A percentile compares a stretch with the other conserved stretches of the same genome.
These are phyloP conservation scores for Rhodotorula sp. DNA, from an alignment of 1,284 basidiomycete species.

Conservation along the genomic window DNA sequence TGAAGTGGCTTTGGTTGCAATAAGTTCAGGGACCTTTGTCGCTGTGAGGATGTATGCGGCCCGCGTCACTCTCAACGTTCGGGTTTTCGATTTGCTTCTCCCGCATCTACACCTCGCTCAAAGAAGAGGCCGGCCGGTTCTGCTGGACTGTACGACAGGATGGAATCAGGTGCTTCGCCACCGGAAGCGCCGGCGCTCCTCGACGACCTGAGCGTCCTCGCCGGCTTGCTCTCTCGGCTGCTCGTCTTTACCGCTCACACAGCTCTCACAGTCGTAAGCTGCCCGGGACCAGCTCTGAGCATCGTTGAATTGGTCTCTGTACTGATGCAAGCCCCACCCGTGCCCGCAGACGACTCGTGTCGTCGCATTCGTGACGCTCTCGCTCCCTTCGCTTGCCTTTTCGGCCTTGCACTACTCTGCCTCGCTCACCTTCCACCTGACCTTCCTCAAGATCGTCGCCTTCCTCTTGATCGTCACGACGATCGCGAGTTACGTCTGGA, in stretches of 20 bases:
- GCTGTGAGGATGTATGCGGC: background rate
- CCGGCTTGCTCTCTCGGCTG: background rate
- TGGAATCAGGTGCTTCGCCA: background rate
- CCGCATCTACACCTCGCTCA: too few species aligned
- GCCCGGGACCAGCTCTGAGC: background rate
- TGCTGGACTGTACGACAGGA: background rate
- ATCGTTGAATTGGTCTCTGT: background rate
- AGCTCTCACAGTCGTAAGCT: background rate
- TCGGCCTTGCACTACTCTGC: slow-evolving; percentile 19
- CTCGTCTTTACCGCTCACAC: background rate
- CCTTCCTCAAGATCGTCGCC: slow-evolving; percentile 30
- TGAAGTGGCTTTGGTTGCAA: too few species aligned
- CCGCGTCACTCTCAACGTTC: background rate
- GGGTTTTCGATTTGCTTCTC: background rate
- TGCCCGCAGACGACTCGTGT: background rate
- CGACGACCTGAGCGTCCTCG: slow-evolving; percentile 7
- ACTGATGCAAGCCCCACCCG: background rate
- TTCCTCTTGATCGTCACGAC: slow-evolving; percentile 29
- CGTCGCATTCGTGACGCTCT: slow-evolving; percentile 13
- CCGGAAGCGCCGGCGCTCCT: slow-evolving; percentile 1
- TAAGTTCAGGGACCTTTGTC: too few species aligned
- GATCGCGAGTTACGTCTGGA: slow-evolving; percentile 32
- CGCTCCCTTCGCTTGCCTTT: slow-evolving; percentile 7
- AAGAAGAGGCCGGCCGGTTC: too few species aligned
- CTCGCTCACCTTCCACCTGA: slow-evolving; percentile 33